Evolutionary conservation across 2,329 filamentous ascomycete species (phyloP).

Genomic region (Amphichorda felina): DNA sequence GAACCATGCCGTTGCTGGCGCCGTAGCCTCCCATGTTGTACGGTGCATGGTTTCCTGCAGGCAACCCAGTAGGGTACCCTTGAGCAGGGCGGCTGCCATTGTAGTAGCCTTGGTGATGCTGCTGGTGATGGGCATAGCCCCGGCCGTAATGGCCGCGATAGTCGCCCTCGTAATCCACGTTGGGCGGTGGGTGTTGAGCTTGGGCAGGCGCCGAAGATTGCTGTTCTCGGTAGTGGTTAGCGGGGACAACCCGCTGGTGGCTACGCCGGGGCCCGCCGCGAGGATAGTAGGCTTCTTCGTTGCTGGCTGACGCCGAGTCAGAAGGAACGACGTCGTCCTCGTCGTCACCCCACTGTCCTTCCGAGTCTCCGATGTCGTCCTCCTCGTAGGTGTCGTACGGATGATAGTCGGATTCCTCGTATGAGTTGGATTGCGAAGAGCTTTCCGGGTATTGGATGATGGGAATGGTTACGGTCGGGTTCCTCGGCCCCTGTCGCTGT

Average conservation of each 20-base stretch:
- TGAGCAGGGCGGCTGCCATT: constrained; percentile 3
- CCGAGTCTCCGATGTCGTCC: constrained; percentile 14
- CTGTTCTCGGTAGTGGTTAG: neutral
- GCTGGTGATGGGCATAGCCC: neutral
- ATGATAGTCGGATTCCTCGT: constrained; percentile 1
- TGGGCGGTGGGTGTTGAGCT: constrained; percentile 38
- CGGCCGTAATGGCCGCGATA: neutral
- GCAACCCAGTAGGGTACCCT: constrained; percentile 12
- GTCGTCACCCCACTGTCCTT: constrained; percentile 20
- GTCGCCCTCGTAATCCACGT: constrained; percentile 32
- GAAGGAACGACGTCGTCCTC: constrained; percentile 42
- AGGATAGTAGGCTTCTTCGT: constrained; percentile 9
- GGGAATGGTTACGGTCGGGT: neutral
- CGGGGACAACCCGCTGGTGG: constrained; percentile 2
- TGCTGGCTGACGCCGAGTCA: constrained; percentile 41
- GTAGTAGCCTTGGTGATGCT: neutral
- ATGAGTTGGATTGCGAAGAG: constrained; percentile 3
- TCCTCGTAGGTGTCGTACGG: constrained; percentile 8
- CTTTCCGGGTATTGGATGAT: neutral
- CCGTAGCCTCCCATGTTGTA: constrained; percentile 1
- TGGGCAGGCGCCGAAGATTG: constrained; percentile 19
- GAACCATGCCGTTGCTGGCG: constrained; percentile 1
- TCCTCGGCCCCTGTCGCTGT: neutral
- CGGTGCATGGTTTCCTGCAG: constrained; percentile 28
- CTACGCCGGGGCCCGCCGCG: neutral